Base-by-base conservation (phyloP, 2,329 filamentous ascomycete genomes). In the Penicillium sp. region DNA sequence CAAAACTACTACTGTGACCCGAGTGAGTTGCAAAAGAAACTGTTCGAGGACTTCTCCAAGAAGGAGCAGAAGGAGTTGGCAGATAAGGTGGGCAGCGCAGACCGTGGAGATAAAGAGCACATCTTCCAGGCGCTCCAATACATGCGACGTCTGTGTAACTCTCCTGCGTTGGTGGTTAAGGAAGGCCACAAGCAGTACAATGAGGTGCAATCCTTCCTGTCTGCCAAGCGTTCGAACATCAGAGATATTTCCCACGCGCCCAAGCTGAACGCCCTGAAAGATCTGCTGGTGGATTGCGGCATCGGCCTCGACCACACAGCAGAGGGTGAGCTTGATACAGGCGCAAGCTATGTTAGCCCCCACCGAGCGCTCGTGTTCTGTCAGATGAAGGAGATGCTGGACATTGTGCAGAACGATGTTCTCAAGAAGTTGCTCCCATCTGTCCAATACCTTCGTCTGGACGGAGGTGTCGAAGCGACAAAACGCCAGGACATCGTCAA, bases 301-400 rank as follows among this genome's bases (percentile, higher is more conserved):
- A 99, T 99, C 66, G 94, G 94, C 30, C 82, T 88, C 36, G 86
- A 91, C 58, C 83, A 84, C 30, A 62, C 69, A 9, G 65, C 71
- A 14, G 81, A 82, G 60, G 78, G 78, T 18, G 79, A 81, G 39
- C 71, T 88, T 11, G 81, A 81, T 14, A 79, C 82, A 1, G 83
- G 81, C 54, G 81, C 83, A 46, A 84, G 90, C 71, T 95, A 92
- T 38, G 95, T 99, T 71, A 96, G 94, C 58, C 94, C 93, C 29
- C 94, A 99, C 70, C 90, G 94, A 41, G 95, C 94, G 0, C 84
- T 99, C 27, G 89, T 99, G 62, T 99, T 99, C 80, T 99, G 94
- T 67, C 94, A 99, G 72, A 97, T 99, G 91, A 99, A 99, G 76
- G 94, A 99, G 73, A 99, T 99, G 95, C 82, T 99, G 23, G 94